phyloP scores from a whole-genome alignment of 495 filamentous ascomycete species.

The Xylaria sp. region DNA sequence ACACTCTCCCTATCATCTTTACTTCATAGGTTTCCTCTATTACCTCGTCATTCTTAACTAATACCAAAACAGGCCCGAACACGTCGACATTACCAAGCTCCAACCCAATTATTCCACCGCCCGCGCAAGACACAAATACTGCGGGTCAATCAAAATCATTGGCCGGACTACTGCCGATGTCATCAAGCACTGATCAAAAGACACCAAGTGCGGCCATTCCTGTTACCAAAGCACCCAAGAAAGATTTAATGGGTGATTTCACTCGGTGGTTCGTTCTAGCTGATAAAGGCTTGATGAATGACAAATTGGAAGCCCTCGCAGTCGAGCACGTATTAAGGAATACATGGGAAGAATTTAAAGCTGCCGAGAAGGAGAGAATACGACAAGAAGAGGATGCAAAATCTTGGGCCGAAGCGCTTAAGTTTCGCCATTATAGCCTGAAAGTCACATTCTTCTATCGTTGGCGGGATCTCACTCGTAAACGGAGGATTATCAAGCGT shows the following conservation, averaged over 20 bases:
- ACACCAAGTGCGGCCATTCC: not conserved
- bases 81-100: not conserved
- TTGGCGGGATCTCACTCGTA: slow-evolving; percentile 54
- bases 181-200: not conserved
- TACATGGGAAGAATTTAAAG: slow-evolving; percentile 41
- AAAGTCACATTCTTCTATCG: slow-evolving; percentile 54
- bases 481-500: slow-evolving; percentile 42
- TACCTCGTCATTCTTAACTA: not conserved
- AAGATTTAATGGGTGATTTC: slow-evolving; percentile 48
- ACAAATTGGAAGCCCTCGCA: slow-evolving; percentile 41
- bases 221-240: not conserved
- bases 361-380: slow-evolving; percentile 45
- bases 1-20: not conserved
- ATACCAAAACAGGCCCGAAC: not conserved
- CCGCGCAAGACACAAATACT: not conserved
- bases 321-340: slow-evolving; percentile 46
- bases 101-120: not conserved
- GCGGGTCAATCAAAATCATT: not conserved
- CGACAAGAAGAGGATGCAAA: slow-evolving; percentile 50
- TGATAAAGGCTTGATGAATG: slow-evolving; percentile 52
- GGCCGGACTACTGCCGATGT: not conserved
- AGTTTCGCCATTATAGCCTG: slow-evolving; percentile 50
- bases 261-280: slow-evolving; percentile 55
- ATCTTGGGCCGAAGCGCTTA: slow-evolving; percentile 46
- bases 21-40: not conserved